These are phyloP conservation scores for Termitomyces heimii DNA, from an alignment of 768 basidiomycete species.

Conservation along the genomic window DNA sequence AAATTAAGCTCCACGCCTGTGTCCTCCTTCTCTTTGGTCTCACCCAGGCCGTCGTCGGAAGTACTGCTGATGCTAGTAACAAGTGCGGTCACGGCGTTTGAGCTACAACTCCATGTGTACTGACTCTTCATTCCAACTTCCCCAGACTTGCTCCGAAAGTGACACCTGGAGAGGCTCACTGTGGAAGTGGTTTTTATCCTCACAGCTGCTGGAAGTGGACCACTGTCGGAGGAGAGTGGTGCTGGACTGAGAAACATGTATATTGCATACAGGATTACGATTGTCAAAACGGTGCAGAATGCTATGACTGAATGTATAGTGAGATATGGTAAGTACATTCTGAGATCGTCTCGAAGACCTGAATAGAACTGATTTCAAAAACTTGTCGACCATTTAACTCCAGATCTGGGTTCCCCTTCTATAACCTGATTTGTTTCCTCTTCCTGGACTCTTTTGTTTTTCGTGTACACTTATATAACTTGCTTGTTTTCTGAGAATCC, in stretches of 20 bases:
- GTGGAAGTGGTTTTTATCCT: not conserved
- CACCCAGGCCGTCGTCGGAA: no score
- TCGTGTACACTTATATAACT: no score
- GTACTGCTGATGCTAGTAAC: not conserved
- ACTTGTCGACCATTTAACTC: no score
- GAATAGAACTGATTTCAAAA: no score
- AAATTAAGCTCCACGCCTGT: slow-evolving; percentile 14
- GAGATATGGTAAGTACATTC: not conserved
- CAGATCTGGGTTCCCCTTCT: no score
- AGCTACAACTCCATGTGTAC: not conserved
- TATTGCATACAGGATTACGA: no score
- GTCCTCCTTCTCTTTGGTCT: no score
- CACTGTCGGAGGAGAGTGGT: not conserved
- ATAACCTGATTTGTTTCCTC: no score
- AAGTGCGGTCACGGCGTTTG: not conserved
- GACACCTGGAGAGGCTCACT: not conserved
- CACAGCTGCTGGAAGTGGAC: no score
- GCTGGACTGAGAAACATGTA: no score
- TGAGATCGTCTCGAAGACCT: not conserved
- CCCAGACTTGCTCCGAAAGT: not conserved
- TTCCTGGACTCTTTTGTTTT: no score
- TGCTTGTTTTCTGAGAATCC: no score
- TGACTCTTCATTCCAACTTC: not conserved
- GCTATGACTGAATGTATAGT: not conserved
- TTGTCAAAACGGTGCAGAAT: not conserved